A percentile compares a stretch with the other conserved stretches of the same genome.
These are phyloP conservation scores for Calonectria multiphialidica DNA, from an alignment of 2,329 filamentous ascomycete species.

Conservation along the genomic window DNA sequence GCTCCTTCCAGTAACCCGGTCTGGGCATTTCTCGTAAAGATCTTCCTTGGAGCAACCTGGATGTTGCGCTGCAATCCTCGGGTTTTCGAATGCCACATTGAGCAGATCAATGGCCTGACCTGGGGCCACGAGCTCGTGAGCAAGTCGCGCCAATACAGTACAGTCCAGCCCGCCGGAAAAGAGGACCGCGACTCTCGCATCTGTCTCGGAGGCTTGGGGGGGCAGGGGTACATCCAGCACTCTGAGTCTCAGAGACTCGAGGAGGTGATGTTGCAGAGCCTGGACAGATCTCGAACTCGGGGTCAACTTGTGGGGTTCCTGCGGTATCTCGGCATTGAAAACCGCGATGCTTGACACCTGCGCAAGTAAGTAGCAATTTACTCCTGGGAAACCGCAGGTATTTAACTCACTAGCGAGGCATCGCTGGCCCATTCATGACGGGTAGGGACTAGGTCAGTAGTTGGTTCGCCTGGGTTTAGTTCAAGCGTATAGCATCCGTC, in stretches of 20 bases:
- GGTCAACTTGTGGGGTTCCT: slow-evolving; percentile 39
- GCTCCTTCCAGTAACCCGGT: slow-evolving; percentile 86
- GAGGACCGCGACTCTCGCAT: slow-evolving; percentile 78
- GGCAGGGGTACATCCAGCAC: slow-evolving; percentile 75
- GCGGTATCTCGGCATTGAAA: slow-evolving; percentile 63
- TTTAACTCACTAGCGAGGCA: slow-evolving; percentile 59
- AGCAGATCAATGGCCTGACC: slow-evolving; percentile 84
- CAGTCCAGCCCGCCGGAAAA: slow-evolving; percentile 98
- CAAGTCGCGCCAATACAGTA: slow-evolving; percentile 84
- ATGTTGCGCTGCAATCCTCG: slow-evolving; percentile 73
- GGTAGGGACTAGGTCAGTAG: slow-evolving; percentile 26
- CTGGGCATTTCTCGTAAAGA: slow-evolving; percentile 87
- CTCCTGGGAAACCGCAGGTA: slow-evolving; percentile 20
- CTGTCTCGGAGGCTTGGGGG: slow-evolving; percentile 50
- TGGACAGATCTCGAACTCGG: slow-evolving; percentile 62
- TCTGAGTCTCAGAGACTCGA: slow-evolving; percentile 72
- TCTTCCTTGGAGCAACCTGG: slow-evolving; percentile 47
- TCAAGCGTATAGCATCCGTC: slow-evolving; percentile 82
- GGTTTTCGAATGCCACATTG: slow-evolving; percentile 98
- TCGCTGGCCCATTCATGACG: slow-evolving; percentile 49
- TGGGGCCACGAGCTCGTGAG: slow-evolving; percentile 79
- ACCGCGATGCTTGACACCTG: slow-evolving; percentile 66
- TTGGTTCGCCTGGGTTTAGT: slow-evolving; percentile 50
- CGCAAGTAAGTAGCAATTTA: slow-evolving; percentile 56
- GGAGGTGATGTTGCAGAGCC: slow-evolving; percentile 66